Percentiles rank a stretch among this genome's conserved stretches.
These are phyloP conservation scores for Candida takata DNA, from an alignment of 805 yeast genomes.

Conservation along the genomic window DNA sequence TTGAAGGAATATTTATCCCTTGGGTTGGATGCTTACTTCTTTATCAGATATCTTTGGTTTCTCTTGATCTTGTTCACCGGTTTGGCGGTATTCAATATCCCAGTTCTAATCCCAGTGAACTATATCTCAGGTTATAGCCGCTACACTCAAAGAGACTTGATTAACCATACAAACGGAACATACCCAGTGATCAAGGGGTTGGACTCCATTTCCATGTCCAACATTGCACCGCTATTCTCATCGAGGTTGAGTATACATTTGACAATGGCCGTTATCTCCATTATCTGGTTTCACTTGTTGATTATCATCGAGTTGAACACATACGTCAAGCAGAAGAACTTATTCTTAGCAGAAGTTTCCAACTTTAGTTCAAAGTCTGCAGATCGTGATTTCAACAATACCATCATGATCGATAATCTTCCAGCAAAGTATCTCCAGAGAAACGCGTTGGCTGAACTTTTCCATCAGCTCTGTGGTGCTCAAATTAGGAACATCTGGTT, in stretches of 20 bases:
- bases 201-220: slow-evolving; percentile 66
- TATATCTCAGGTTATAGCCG: slow-evolving; percentile 25
- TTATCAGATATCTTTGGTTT: slow-evolving; percentile 52
- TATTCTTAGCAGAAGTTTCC: slow-evolving; percentile 27
- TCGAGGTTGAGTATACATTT: slow-evolving; percentile 55
- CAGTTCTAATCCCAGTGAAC: slow-evolving; percentile 62
- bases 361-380: slow-evolving; percentile 14
- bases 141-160: slow-evolving; percentile 15
- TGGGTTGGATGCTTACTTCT: slow-evolving; percentile 74
- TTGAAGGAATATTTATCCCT: slow-evolving; percentile 38
- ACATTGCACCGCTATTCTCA: slow-evolving; percentile 48
- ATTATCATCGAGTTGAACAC: slow-evolving; percentile 49
- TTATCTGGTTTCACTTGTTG: slow-evolving; percentile 49
- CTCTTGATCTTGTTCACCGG: slow-evolving; percentile 44
- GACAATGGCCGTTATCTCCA: slow-evolving; percentile 45
- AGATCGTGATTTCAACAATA: slow-evolving; percentile 23
- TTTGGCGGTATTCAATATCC: slow-evolving; percentile 47
- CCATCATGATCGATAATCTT: slow-evolving; percentile 39
- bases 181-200: slow-evolving; percentile 36
- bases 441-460: slow-evolving; percentile 16
- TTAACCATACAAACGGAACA: slow-evolving; percentile 19
- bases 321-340: slow-evolving; percentile 42
- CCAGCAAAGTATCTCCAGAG: slow-evolving; percentile 27
- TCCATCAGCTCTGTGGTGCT: slow-evolving; percentile 33
- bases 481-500: slow-evolving; percentile 56